These are phyloP conservation scores for Suillus placidus DNA, from an alignment of 768 basidiomycete species.

Conservation along the genomic window DNA sequence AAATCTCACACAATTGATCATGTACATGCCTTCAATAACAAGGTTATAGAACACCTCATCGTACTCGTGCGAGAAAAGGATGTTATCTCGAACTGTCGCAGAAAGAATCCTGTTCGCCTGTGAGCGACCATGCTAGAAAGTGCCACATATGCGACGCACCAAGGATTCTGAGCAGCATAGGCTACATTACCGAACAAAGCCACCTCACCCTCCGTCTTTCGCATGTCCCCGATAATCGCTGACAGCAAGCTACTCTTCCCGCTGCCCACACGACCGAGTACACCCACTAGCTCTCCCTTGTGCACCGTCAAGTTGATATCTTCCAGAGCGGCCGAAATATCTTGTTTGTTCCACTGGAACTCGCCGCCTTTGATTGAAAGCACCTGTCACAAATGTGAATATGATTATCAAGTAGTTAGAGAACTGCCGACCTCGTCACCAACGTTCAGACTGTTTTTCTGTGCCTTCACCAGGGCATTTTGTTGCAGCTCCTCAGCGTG, in stretches of 20 bases:
- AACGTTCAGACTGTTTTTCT: slow-evolving; percentile 41
- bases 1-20: not conserved
- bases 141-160: slow-evolving; percentile 45
- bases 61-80: slow-evolving; percentile 87
- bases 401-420: not conserved
- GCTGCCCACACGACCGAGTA: slow-evolving; percentile 88
- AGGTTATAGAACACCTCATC: slow-evolving; percentile 83
- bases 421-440: slow-evolving; percentile 58
- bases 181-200: slow-evolving; percentile 69
- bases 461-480: slow-evolving; percentile 66
- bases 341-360: slow-evolving; percentile 74
- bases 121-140: not conserved
- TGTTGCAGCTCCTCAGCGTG: slow-evolving; percentile 76
- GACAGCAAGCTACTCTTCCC: slow-evolving; percentile 87
- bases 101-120: slow-evolving; percentile 70
- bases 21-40: slow-evolving; percentile 68
- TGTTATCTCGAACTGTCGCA: slow-evolving; percentile 86
- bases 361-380: slow-evolving; percentile 75
- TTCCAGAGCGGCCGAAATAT: slow-evolving; percentile 65
- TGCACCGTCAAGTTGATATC: slow-evolving; percentile 72
- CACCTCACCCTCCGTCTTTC: slow-evolving; percentile 71
- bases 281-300: slow-evolving; percentile 84
- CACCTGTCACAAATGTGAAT: slow-evolving; percentile 39
- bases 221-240: slow-evolving; percentile 89
- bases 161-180: slow-evolving; percentile 87